phyloP scores from a whole-genome alignment of 1,139 yeast genomes.

The Saccharomyces pastorianus region DNA sequence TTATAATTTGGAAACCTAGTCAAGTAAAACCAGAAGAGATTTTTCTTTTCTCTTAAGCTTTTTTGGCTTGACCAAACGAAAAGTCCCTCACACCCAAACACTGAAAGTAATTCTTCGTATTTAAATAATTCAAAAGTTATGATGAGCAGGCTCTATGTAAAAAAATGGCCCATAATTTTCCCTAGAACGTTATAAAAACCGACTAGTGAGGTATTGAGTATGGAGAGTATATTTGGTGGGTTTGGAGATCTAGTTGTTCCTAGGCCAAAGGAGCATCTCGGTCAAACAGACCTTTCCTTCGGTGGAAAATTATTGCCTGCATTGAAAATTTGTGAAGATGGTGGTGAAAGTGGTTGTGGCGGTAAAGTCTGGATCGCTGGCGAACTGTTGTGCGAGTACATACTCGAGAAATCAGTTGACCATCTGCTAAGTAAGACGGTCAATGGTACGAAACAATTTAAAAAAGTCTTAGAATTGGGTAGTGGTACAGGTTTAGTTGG shows the following conservation, averaged over 20 bases:
- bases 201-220: neutral
- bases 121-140: neutral
- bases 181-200: neutral
- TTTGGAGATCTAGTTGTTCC: constrained; percentile 16
- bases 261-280: constrained; percentile 33
- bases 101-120: neutral
- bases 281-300: constrained; percentile 36
- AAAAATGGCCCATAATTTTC: neutral
- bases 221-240: constrained; percentile 14
- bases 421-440: constrained; percentile 7
- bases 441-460: constrained; percentile 10
- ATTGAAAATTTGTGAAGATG: constrained; percentile 43
- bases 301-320: constrained; percentile 36
- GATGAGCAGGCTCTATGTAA: neutral
- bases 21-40: neutral
- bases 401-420: constrained; percentile 23
- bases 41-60: neutral
- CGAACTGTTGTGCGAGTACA: constrained; percentile 41
- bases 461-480: constrained; percentile 42
- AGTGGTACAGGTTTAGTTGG: constrained; percentile 53
- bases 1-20: neutral
- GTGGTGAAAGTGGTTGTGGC: constrained; percentile 53
- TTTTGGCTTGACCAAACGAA: neutral
- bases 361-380: constrained; percentile 57
- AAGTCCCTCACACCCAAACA: constrained; percentile 1